A percentile compares a stretch with the other conserved stretches of the same genome.
phyloP scores from a whole-genome alignment of 1,284 basidiomycete genomes.

The Leccinum insolens region DNA sequence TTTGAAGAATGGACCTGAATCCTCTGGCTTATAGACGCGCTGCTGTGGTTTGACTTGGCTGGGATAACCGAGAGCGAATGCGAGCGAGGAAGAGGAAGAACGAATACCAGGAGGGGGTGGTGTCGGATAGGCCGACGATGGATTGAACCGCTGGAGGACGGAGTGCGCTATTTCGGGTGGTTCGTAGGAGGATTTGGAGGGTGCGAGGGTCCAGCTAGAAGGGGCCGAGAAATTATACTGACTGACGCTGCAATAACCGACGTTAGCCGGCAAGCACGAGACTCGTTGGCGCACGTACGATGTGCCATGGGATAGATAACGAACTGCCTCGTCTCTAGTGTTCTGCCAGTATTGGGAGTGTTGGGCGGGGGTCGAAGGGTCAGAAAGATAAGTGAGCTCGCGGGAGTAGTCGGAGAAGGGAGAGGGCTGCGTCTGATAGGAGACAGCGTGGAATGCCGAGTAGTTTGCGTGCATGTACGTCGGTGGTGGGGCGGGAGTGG shows the following conservation, averaged over 20 bases:
- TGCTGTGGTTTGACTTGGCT: slow-evolving; percentile 35
- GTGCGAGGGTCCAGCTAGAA: slow-evolving; percentile 36
- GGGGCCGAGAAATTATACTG: slow-evolving; percentile 45
- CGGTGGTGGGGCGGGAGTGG: slow-evolving; percentile 55
- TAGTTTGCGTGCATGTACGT: slow-evolving; percentile 64
- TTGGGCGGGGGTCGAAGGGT: slow-evolving; percentile 25
- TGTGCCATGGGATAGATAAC: slow-evolving; percentile 34
- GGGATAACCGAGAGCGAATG: slow-evolving; percentile 65
- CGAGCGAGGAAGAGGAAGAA: slow-evolving; percentile 70
- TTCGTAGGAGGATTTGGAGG: slow-evolving; percentile 47
- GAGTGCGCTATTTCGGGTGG: slow-evolving; percentile 59
- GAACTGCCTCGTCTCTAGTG: slow-evolving; percentile 28
- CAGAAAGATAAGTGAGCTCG: slow-evolving; percentile 10
- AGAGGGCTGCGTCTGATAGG: slow-evolving; percentile 36
- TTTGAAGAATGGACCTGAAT: slow-evolving; percentile 65
- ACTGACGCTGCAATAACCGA: slow-evolving; percentile 21
- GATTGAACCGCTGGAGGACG: slow-evolving; percentile 59
- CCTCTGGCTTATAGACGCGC: slow-evolving; percentile 48
- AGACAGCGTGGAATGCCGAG: slow-evolving; percentile 38
- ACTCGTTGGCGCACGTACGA: slow-evolving; percentile 21
- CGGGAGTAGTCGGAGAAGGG: slow-evolving; percentile 36
- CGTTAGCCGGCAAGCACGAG: slow-evolving; percentile 9
- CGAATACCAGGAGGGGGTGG: slow-evolving; percentile 65
- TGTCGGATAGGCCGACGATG: slow-evolving; percentile 65
- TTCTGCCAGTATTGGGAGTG: slow-evolving; percentile 36